Base-by-base conservation (phyloP, 2,329 filamentous ascomycete genomes). In the Dryadomyces quercus-mongolicae region DNA sequence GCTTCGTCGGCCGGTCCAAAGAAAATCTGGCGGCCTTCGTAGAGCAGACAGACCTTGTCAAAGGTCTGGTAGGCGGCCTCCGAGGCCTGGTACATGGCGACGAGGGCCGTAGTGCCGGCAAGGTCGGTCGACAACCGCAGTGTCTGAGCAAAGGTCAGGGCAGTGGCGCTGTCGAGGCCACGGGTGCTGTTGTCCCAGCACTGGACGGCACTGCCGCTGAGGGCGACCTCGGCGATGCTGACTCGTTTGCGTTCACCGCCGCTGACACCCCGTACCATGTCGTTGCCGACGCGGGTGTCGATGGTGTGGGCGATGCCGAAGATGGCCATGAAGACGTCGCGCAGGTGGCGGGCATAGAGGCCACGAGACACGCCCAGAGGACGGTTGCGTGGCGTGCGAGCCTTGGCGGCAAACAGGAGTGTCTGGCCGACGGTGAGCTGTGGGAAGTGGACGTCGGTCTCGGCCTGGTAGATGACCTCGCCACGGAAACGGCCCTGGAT, bases 21-120 rank as follows among this genome's bases (percentile, higher is more conserved):
- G 68, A 79, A 88, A 53, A 86, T 77, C 68, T 83, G 80, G 5
- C 78, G 75, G 1, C 84, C 82, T 54, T 77, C 71, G 57, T 88
- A 83, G 49, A 90, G 85, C n/a, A 90, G 77, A 47, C 88, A 67
- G 0, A 89, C 84, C 66, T 89, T 89, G 66, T 89, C 86, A 69
- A 87, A 86, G 2, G 54, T 51, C 42, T 47, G 70, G 61, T 81
- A 85, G 22, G 85, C 77, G 1, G 74, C 77, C 56, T 86, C 81
- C 2, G 80, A 79, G 0, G 83, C 82, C 63, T 86, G 83, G 56
- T 86, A 86, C 2, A 86, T 71, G 3, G 82, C 79, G 2, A 85
- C 81, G 10, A 77, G 67, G 0, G 79, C 81, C 0, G 84, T 86
- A 3, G 66, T 60, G 43, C 79, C 69, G 0, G 78, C 75, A 65